Evolutionary conservation across 257 asterid genomes (phyloP).

Genomic region (Fraxinus anomala): DNA sequence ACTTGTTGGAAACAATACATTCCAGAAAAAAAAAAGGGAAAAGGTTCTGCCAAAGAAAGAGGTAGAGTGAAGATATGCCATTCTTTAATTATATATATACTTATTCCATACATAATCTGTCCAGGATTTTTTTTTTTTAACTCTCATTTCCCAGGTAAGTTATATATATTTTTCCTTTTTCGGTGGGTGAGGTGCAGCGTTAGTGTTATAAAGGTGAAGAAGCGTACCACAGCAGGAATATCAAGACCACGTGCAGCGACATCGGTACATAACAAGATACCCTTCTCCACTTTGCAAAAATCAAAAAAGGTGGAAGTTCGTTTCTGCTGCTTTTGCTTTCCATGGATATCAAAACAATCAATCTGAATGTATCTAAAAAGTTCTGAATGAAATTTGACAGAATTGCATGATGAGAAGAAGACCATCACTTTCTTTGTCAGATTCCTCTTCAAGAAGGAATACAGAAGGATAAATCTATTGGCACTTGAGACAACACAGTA

Average conservation of each 20-base stretch:
- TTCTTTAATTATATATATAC: background rate
- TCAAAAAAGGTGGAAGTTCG: slow-evolving; percentile 79
- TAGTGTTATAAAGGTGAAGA: slow-evolving; percentile 9
- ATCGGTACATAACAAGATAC: slow-evolving; percentile 87
- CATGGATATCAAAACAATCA: slow-evolving; percentile 80
- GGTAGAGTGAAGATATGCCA: background rate
- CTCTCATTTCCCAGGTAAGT: slow-evolving; percentile 4
- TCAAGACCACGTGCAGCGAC: slow-evolving; percentile 99
- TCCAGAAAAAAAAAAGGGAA: background rate
- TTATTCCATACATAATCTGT: background rate
- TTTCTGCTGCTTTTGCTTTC: slow-evolving; percentile 95
- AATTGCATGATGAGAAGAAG: slow-evolving; percentile 90
- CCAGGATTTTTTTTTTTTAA: background rate
- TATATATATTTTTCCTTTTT: background rate
- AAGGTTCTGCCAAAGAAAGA: background rate
- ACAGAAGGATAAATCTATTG: slow-evolving; percentile 84
- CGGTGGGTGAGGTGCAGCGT: background rate
- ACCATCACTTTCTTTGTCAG: slow-evolving; percentile 94
- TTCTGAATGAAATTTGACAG: slow-evolving; percentile 86
- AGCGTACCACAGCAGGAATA: slow-evolving; percentile 92
- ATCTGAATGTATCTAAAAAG: slow-evolving; percentile 74
- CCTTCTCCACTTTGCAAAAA: slow-evolving; percentile 84
- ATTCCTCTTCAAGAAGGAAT: slow-evolving; percentile 86
- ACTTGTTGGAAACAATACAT: background rate
- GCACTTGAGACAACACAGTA: slow-evolving; percentile 83